These are phyloP conservation scores for Pseudogymnoascus sp. DNA, from an alignment of 2,329 filamentous ascomycete genomes.

Conservation along the genomic window DNA sequence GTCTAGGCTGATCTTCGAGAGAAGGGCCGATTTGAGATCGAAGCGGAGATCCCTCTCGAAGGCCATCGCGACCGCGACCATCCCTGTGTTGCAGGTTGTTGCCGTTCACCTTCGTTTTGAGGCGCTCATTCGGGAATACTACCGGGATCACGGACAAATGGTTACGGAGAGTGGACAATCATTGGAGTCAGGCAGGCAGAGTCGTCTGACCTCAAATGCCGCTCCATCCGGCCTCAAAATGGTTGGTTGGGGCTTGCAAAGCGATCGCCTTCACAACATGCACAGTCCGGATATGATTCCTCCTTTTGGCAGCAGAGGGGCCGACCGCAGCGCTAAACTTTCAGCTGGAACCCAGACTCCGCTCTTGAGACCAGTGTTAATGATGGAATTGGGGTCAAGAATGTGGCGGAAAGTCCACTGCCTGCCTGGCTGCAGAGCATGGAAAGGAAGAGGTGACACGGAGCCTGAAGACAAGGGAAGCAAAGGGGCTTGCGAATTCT, in stretches of 20 bases:
- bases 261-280: background rate
- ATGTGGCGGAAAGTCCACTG: background rate
- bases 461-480: background rate
- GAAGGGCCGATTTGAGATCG: slow-evolving; percentile 1
- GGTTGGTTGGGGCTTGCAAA: background rate
- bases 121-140: background rate
- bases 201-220: slow-evolving; percentile 2
- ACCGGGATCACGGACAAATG: background rate
- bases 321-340: background rate
- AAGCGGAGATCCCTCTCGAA: too few relatives aligned
- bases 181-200: slow-evolving; percentile 3
- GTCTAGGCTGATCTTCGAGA: background rate
- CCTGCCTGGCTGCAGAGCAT: background rate
- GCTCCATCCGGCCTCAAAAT: too few relatives aligned
- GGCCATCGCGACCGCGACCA: too few relatives aligned
- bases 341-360: background rate
- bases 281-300: background rate
- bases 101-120: background rate
- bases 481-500: too few relatives aligned
- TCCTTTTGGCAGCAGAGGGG: background rate
- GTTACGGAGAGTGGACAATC: background rate
- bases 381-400: background rate
- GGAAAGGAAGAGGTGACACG: background rate
- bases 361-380: background rate
- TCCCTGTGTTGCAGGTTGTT: background rate